Conservation (phyloP, 1,284 basidiomycete species). For the Schizophyllum amplum region DNA sequence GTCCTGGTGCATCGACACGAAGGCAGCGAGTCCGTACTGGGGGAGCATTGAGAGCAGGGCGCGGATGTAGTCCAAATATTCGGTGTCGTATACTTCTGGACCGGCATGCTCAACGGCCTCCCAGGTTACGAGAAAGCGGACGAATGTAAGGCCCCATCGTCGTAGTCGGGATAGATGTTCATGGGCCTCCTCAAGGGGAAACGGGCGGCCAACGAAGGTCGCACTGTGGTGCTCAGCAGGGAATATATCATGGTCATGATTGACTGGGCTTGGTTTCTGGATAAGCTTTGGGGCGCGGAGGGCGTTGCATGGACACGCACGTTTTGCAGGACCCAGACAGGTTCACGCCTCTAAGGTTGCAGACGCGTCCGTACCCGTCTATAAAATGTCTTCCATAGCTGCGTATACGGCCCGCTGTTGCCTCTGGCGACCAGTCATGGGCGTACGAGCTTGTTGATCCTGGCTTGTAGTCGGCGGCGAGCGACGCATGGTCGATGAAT, state of each 20-base stretch:
- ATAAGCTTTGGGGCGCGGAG: conserved; percentile 5
- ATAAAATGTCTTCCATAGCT: conserved; percentile 69
- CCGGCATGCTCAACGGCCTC: conserved; percentile 91
- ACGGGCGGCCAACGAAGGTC: conserved; percentile 79
- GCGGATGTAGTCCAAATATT: conserved; percentile 80
- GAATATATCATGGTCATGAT: conserved; percentile 56
- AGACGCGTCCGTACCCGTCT: conserved; percentile 70
- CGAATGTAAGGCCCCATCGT: conserved; percentile 84
- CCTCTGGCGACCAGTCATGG: conserved; percentile 61
- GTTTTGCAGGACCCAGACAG: conserved; percentile 76
- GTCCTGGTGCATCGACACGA: conserved; percentile 83
- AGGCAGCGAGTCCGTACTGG: conserved; percentile 73
- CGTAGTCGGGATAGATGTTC: conserved; percentile 75
- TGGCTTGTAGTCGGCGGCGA: conserved; percentile 30
- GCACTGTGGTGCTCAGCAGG: conserved; percentile 53
- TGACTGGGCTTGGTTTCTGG: conserved; percentile 39
- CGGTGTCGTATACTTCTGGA: conserved; percentile 76
- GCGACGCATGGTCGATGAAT: conserved; percentile 32
- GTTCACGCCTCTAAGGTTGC: conserved; percentile 75
- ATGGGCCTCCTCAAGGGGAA: conserved; percentile 76
- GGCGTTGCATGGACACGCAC: conserved; percentile 34
- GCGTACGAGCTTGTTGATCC: conserved; percentile 48
- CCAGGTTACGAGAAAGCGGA: conserved; percentile 91
- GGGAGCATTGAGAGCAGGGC: conserved; percentile 70
- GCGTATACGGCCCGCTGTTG: conserved; percentile 50